These are phyloP conservation scores for Xylariaceae sp. DNA, from an alignment of 2,329 filamentous ascomycete genomes.

Conservation along the genomic window DNA sequence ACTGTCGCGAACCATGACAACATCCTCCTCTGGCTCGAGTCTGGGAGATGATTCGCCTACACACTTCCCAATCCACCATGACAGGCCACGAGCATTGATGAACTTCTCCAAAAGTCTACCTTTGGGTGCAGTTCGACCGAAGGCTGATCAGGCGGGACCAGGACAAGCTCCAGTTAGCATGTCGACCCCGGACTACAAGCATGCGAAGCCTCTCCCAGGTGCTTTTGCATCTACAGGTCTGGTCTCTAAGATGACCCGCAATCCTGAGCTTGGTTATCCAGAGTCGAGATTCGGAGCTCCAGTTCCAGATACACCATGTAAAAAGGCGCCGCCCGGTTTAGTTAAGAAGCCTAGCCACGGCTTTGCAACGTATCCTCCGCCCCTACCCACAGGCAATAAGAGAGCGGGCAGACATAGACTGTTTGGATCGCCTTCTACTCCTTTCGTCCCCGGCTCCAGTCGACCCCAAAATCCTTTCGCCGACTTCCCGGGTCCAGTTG, in stretches of 20 bases:
- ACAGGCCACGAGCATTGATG: constrained; percentile 45
- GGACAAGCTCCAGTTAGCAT: constrained; percentile 38
- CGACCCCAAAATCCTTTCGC: constrained; percentile 47
- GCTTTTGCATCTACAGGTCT: constrained; percentile 94
- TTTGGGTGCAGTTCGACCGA: constrained; percentile 28
- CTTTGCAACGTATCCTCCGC: constrained; percentile 62
- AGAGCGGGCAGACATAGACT: constrained; percentile 60
- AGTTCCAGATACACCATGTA: constrained; percentile 95
- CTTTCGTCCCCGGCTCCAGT: constrained; percentile 62
- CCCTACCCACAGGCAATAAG: constrained; percentile 52
- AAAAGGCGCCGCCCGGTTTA: constrained; percentile 50
- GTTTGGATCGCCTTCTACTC: constrained; percentile 76
- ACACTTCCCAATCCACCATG: constrained; percentile 54
- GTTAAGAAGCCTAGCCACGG: constrained; percentile 51
- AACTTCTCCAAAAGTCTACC: constrained; percentile 75
- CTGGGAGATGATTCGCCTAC: constrained; percentile 65
- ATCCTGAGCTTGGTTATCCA: constrained; percentile 63
- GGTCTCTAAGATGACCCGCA: constrained; percentile 89
- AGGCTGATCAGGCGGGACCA: constrained; percentile 14
- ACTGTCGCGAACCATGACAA: constrained; percentile 79
- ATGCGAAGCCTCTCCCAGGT: constrained; percentile 70
- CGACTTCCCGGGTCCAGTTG: constrained; percentile 57
- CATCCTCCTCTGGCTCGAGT: constrained; percentile 80
- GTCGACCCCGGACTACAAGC: constrained; percentile 75
- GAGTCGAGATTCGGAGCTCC: constrained; percentile 49